Conservation (phyloP, 805 yeast genomes). For the Monosporozyma unispora region DNA sequence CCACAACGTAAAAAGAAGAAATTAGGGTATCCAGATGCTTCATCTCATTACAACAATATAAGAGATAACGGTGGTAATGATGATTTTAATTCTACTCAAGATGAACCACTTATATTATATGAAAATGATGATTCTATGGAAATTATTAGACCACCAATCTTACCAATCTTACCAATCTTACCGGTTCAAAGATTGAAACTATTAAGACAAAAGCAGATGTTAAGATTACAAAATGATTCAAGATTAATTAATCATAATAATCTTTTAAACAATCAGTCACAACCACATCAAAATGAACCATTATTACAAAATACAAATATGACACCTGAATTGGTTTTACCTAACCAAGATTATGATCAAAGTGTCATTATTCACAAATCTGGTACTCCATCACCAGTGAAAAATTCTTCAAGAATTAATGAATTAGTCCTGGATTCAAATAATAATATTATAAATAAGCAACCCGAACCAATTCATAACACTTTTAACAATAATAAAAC, state of each 20-base stretch:
- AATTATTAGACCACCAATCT: conserved; percentile 22
- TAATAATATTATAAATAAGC: background rate
- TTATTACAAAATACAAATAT: background rate
- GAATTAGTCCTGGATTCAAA: background rate
- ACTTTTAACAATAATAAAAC: background rate
- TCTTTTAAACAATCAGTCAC: too few relatives aligned
- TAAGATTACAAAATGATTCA: conserved; percentile 8
- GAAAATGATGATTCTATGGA: background rate
- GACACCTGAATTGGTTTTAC: background rate
- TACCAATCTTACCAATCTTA: conserved; percentile 25
- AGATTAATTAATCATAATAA: background rate
- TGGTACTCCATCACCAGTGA: conserved; percentile 19
- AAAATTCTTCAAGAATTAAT: background rate
- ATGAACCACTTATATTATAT: background rate
- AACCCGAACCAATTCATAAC: background rate
- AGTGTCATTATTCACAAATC: conserved; percentile 11
- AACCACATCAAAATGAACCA: too few relatives aligned
- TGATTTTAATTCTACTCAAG: background rate
- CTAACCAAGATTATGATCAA: background rate
- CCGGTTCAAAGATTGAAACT: conserved; percentile 26
- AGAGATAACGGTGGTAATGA: background rate
- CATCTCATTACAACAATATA: background rate
- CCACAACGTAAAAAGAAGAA: background rate
- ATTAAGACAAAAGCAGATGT: conserved; percentile 20
- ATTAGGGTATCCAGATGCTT: background rate